Conservation (phyloP, 2,329 filamentous ascomycete species). For the Aschersonia sp. region DNA sequence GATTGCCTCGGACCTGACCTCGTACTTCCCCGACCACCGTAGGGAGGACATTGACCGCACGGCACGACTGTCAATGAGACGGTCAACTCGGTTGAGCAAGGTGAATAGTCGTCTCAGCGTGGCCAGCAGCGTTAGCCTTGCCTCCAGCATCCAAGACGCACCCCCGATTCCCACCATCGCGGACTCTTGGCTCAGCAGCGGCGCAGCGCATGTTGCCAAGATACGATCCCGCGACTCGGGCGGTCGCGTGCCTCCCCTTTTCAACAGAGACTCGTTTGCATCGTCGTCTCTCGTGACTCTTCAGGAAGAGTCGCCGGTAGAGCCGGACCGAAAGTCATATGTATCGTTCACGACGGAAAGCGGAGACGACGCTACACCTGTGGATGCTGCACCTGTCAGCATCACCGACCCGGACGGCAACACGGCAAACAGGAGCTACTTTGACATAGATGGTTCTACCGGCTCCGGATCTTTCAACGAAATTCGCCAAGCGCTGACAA, state of each 20-base stretch:
- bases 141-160: constrained; percentile 82
- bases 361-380: constrained; percentile 42
- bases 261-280: constrained; percentile 73
- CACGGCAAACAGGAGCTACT: constrained; percentile 60
- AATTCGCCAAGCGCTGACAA: constrained; percentile 68
- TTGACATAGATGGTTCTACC: constrained; percentile 65
- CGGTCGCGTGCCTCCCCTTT: constrained; percentile 21
- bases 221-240: constrained; percentile 31
- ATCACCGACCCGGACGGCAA: constrained; percentile 68
- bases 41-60: constrained; percentile 92
- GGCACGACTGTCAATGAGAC: constrained; percentile 78
- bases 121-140: constrained; percentile 83
- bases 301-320: constrained; percentile 76
- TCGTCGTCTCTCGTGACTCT: constrained; percentile 81
- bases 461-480: constrained; percentile 65
- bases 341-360: constrained; percentile 71
- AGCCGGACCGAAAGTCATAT: constrained; percentile 88
- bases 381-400: constrained; percentile 37
- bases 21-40: constrained; percentile 92
- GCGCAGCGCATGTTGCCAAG: constrained; percentile 21
- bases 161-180: constrained; percentile 93
- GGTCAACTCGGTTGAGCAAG: constrained; percentile 81
- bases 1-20: constrained; percentile 89
- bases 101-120: constrained; percentile 88
- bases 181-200: constrained; percentile 71